A percentile compares a stretch with the other conserved stretches of the same genome.
Conservation (phyloP, 768 basidiomycete genomes). For the Russula dissimulans region DNA sequence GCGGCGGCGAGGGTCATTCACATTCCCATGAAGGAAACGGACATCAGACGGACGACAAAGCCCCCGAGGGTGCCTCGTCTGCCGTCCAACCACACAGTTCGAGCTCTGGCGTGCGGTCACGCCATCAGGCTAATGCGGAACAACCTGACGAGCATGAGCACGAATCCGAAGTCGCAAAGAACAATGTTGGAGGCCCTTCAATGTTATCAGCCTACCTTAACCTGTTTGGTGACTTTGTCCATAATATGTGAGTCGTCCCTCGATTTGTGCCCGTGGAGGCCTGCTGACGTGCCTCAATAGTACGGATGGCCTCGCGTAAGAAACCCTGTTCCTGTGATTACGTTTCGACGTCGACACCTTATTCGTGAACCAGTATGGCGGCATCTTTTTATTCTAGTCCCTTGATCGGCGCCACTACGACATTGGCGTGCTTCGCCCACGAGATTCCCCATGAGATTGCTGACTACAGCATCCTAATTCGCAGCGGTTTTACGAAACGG, state of each 20-base stretch:
- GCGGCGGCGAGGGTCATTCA: constrained; percentile 47
- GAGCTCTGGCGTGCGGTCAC: constrained; percentile 39
- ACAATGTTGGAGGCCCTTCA: constrained; percentile 45
- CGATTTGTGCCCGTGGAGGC: constrained; percentile 12
- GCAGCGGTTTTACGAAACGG: constrained; percentile 81
- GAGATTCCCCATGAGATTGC: constrained; percentile 96
- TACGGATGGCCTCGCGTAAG: constrained; percentile 88
- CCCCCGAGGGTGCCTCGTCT: constrained; percentile 32
- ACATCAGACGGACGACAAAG: constrained; percentile 24
- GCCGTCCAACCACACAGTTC: constrained; percentile 35
- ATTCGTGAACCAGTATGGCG: constrained; percentile 54
- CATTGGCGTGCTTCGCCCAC: constrained; percentile 91
- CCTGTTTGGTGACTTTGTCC: constrained; percentile 87
- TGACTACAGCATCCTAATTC: constrained; percentile 90
- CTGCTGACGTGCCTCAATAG: constrained; percentile 31
- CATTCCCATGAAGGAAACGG: constrained; percentile 51
- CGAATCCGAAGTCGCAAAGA: constrained; percentile 20
- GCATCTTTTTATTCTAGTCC: constrained; percentile 97
- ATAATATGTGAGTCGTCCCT: constrained; percentile 63
- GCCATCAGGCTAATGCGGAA: constrained; percentile 18
- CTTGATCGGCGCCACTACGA: constrained; percentile 86
- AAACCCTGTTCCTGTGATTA: constrained; percentile 20
- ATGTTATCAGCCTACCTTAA: constrained; percentile 89
- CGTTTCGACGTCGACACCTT: constrained; percentile 9
- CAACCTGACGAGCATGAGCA: constrained; percentile 22